Evolutionary conservation across 1,284 basidiomycete species (phyloP), one percentile per base, ranked within the genome.

Genomic region (Ganoderma resinaceum): DNA sequence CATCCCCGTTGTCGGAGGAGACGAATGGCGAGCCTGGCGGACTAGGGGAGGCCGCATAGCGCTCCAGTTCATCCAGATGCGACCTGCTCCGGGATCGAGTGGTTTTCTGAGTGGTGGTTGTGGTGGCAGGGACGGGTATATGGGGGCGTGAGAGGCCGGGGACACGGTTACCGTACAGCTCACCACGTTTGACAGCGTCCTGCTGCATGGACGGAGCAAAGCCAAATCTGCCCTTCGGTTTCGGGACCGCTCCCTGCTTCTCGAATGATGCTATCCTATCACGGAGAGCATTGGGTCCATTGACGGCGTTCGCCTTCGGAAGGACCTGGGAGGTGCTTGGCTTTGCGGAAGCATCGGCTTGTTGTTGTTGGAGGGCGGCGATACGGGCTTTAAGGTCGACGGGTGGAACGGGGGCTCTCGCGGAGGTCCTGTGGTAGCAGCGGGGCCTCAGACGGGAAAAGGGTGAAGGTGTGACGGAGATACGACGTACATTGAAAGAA

Each of bases 251-350:
- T 60, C 92, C 92, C 76, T 92, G 90, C 79, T 84, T 84, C 80
- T 94, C 92, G 69, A 94, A 93, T 72, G 85, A 88, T 40, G 92
- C 91, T 72, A 93, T 93, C 80, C 87, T 92, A 78, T 91, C 91
- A 31, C 86, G 86, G 14, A 93, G 80, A 37, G 82, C 84, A 63
- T 83, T 82, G 11, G 74, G 66, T 66, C 75, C 70, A 49, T 78
- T 42, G 40, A 80, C 78, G 6, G 83, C 74, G 33, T 80, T 77
- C 42, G 78, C 67, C 79, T 68, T 69, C 80, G 76, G 70, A 80
- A 79, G 62, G 40, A 58, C 52, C 23, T 66, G 62, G 38, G 77
- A 76, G 59, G 78, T 61, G 52, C 57, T 73, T 20, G 66, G 46
- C 60, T 71, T 58, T 26, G 40, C 53, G 29, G 66, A 65, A 62